Evolutionary conservation across 208 protist species (phyloP), one percentile per base, ranked within the genome.

Genomic region (Crithidia mellificae): DNA sequence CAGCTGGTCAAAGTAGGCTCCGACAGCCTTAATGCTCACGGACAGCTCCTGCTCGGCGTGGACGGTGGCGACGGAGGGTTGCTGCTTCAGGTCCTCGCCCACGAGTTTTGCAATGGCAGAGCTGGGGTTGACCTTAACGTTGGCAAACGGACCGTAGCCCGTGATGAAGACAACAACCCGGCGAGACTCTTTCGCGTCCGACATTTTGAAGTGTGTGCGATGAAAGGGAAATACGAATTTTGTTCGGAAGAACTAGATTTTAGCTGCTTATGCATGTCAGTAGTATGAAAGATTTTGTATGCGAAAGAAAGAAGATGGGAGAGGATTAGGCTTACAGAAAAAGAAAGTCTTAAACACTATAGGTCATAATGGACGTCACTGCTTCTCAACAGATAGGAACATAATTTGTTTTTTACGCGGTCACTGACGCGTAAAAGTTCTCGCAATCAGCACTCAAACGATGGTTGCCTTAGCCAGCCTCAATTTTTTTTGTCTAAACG

Each of bases 81-180:
- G 46, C 0, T 25, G 34, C 52, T 43, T 72, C 7, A 90, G 70
- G 15, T 63, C 50, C 53, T 65, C 51, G 9, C 73, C 47, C 3
- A 91, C 78, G 5, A 46, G 14, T 39, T 78, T 51, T 14, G 63
- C 81, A 47, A 91, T 70, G 12, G 63, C 19, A 19, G 74, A 51
- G 61, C 88, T 94, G 12, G 83, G 85, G 54, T 94, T 91, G 19
- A 78, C 75, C 41, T 72, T 84, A 22, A 94, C 68, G 19, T 15
- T 62, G 15, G 24, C 69, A 58, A 94, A 91, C 17, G 85, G 78
- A 2, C 85, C 85, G 65, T 87, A 94, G n/a, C 83, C 83, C 0
- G 85, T 93, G 44, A 93, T 72, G 50, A 83, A 88, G 15, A 88
- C 71, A 3, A 73, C 52, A 25, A 80, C 51, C 1, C 65, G 52